Conservation (phyloP, 1,284 basidiomycete genomes). For the Ganoderma lucidum region DNA sequence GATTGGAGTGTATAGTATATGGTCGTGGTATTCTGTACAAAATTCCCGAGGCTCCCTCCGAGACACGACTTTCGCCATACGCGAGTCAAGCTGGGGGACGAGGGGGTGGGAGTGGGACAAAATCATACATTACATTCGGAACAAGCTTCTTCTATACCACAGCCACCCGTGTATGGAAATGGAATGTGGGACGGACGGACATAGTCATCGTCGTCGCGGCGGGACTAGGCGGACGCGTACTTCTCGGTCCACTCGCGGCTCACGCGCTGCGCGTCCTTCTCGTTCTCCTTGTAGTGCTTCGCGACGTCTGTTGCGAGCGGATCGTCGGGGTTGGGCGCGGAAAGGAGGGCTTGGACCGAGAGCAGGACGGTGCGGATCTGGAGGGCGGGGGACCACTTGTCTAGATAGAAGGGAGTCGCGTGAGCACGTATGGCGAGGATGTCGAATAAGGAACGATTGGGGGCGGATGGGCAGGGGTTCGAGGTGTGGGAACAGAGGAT, state of each 20-base stretch:
- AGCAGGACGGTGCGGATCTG: slow-evolving; percentile 98
- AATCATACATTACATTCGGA: slow-evolving; percentile 5
- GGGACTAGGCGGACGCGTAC: slow-evolving; percentile 59
- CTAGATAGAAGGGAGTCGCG: slow-evolving; percentile 48
- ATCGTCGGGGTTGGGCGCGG: slow-evolving; percentile 97
- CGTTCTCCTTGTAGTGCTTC: slow-evolving; percentile 98
- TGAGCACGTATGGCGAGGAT: slow-evolving; percentile 13
- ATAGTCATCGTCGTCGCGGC: too few relatives aligned
- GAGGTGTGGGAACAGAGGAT: background rate
- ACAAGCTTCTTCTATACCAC: background rate
- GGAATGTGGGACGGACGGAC: background rate
- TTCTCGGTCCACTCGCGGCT: slow-evolving; percentile 93
- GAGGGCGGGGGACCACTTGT: slow-evolving; percentile 99
- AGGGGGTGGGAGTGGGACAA: too few relatives aligned
- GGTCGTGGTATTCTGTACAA: background rate
- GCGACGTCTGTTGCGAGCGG: slow-evolving; percentile 98
- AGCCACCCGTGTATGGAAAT: slow-evolving; percentile 1
- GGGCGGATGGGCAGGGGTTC: background rate
- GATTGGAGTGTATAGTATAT: background rate
- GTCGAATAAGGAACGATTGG: background rate
- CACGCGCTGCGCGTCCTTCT: slow-evolving; percentile 89
- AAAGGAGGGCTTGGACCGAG: slow-evolving; percentile 95
- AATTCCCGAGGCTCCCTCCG: background rate
- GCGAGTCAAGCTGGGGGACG: background rate
- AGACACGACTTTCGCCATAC: background rate